Evolutionary conservation across 2,329 filamentous ascomycete species (phyloP), one percentile per base, ranked within the genome.

Genomic region (Penicillium fuscoglaucum): DNA sequence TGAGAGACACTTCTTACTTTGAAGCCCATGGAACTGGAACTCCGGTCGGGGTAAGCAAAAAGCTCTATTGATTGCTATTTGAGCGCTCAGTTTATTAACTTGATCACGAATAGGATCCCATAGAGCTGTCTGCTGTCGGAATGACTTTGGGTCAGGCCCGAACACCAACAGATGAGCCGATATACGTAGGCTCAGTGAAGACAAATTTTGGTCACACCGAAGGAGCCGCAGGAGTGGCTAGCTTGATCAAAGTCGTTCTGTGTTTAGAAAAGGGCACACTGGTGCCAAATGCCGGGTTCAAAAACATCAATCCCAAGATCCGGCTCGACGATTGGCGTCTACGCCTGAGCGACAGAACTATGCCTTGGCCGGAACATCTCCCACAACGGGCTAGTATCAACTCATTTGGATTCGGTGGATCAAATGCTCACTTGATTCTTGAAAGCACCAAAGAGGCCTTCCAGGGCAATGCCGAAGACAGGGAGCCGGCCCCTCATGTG

Each of bases 201-300:
- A 67, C 65, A 15, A 69, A 73, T 17, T 54, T 73, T 15, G 82
- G 82, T 19, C 82, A 84, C 61, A 78, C 78, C 0, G 82, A 84
- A 65, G 79, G 79, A 9, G 75, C 78, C 1, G 80, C 80, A 2
- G 82, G 82, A 0, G 65, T 84, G 17, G 80, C 81, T 0, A 79
- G 79, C 8, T 52, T 83, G 8, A 69, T 84, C 21, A 82, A 80
- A 62, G 74, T 77, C 0, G 62, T 80, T 0, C 67, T 78, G 28
- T 70, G 73, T 43, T 72, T 83, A 65, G 73, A 77, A 49, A 68
- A 80, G 35, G 69, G 67, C 8, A 60, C 60, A 0, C 63, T 82
- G 2, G 76, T 78, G 0, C 78, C 78, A 1, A 82, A 82, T 53
- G 68, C 80, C 8, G 77, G 79, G 41, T 71, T 82, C 33, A 58